Conservation (phyloP, 2,329 filamentous ascomycete species). For the Geosmithia flava region DNA sequence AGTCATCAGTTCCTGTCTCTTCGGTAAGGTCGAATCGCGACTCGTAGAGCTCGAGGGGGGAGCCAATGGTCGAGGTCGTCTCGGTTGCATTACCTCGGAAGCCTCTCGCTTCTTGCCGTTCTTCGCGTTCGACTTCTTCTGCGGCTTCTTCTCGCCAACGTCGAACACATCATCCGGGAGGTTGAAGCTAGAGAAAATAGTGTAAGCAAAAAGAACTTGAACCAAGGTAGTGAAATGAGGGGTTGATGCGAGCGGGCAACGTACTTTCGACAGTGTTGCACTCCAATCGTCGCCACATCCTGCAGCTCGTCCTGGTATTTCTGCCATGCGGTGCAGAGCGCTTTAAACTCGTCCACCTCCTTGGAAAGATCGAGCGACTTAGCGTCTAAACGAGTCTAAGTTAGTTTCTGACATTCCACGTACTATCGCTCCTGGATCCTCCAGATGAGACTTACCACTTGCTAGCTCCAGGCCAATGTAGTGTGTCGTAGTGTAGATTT, state of each 20-base stretch:
- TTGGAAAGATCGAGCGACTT: constrained; percentile 67
- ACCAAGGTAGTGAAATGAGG: background rate
- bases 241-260: constrained; percentile 14
- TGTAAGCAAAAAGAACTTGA: background rate
- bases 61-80: constrained; percentile 5
- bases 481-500: constrained; percentile 79
- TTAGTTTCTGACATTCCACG: background rate
- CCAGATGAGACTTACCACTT: constrained; percentile 43
- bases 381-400: constrained; percentile 34
- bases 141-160: constrained; percentile 62
- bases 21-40: background rate
- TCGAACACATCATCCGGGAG: constrained; percentile 85
- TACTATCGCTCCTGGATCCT: background rate
- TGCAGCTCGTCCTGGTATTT: constrained; percentile 66
- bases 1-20: background rate
- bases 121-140: constrained; percentile 36
- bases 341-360: constrained; percentile 78
- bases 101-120: constrained; percentile 36
- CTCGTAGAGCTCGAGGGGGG: background rate
- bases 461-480: constrained; percentile 82
- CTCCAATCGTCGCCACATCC: constrained; percentile 46
- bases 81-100: constrained; percentile 26
- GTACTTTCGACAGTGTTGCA: constrained; percentile 81
- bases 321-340: constrained; percentile 63
- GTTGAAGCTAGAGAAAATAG: constrained; percentile 48